phyloP scores from a whole-genome alignment of 1,284 basidiomycete genomes.

The Uromyces viciae-fabae region DNA sequence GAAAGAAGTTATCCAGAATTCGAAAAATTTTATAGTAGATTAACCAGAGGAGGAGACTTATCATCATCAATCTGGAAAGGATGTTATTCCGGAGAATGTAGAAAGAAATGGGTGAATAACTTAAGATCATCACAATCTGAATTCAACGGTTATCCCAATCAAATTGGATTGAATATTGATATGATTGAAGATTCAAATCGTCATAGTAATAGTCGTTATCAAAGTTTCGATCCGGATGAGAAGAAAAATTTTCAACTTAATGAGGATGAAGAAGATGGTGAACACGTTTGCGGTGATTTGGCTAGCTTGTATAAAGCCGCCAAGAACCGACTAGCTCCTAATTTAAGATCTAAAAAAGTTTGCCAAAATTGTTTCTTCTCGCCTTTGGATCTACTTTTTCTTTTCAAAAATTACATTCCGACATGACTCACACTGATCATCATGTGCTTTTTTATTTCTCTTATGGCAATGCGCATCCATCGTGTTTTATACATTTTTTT shows the following conservation, averaged over 20 bases:
- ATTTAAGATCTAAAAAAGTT: slow-evolving; percentile 3
- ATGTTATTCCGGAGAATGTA: slow-evolving; percentile 41
- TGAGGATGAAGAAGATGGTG: slow-evolving; percentile 34
- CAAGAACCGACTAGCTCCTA: slow-evolving; percentile 5
- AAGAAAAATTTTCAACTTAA: background rate
- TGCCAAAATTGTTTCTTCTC: background rate
- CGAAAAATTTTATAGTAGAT: slow-evolving; percentile 33
- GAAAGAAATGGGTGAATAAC: slow-evolving; percentile 44
- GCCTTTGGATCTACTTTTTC: no score
- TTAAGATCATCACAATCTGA: slow-evolving; percentile 39
- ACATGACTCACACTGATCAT: no score
- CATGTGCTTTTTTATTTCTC: no score
- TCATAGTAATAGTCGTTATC: background rate
- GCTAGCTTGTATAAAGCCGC: slow-evolving; percentile 37
- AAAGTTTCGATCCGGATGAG: background rate
- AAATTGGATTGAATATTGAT: slow-evolving; percentile 37
- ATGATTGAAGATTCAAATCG: background rate
- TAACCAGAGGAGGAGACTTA: slow-evolving; percentile 31
- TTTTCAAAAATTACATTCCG: no score
- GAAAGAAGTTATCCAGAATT: slow-evolving; percentile 31
- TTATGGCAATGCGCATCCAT: no score
- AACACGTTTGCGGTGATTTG: slow-evolving; percentile 43
- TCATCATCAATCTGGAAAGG: slow-evolving; percentile 24
- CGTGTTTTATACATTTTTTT: no score
- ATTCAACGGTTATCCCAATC: slow-evolving; percentile 39